These are phyloP conservation scores for Torulaspora globosa DNA, from an alignment of 1,139 yeast species.

Conservation along the genomic window DNA sequence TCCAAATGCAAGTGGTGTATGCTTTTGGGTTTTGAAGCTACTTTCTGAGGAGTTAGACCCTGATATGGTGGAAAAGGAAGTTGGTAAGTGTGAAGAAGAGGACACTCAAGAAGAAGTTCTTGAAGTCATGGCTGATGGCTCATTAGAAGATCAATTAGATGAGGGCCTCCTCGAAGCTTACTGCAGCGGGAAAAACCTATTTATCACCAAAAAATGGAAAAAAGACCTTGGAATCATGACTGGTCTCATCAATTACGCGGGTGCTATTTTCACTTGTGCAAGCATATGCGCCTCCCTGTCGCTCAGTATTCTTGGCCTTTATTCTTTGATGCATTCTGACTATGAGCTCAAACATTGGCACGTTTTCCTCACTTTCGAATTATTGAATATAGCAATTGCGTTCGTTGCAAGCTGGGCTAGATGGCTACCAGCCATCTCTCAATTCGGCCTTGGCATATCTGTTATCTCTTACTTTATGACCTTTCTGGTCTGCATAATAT, in stretches of 20 bases:
- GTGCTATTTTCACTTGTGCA: constrained; percentile 53
- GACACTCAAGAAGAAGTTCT: neutral
- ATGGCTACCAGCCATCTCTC: constrained; percentile 40
- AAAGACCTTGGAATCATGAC: constrained; percentile 14
- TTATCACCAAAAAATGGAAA: constrained; percentile 5
- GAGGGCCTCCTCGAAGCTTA: constrained; percentile 4
- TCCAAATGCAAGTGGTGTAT: constrained; percentile 59
- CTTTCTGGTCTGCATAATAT: constrained; percentile 47
- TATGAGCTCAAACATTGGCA: constrained; percentile 48
- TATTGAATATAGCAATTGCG: constrained; percentile 35
- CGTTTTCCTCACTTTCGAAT: constrained; percentile 45
- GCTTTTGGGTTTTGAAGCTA: constrained; percentile 55
- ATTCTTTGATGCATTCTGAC: constrained; percentile 45
- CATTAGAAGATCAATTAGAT: constrained; percentile 1
- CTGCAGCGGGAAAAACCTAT: constrained; percentile 1
- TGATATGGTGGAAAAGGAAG: constrained; percentile 4
- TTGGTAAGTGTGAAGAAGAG: neutral
- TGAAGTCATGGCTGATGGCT: neutral
- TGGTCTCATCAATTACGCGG: constrained; percentile 38
- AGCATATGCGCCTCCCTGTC: constrained; percentile 53
- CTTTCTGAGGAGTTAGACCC: constrained; percentile 41
- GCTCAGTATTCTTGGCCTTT: constrained; percentile 48
- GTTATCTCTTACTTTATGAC: constrained; percentile 47
- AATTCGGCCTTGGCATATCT: constrained; percentile 48
- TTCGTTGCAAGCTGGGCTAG: constrained; percentile 39